Percentiles rank a stretch among this genome's conserved stretches.
These are phyloP conservation scores for Kingdonia uniflora DNA, from an alignment of 164 flowering plant genomes.

Conservation along the genomic window DNA sequence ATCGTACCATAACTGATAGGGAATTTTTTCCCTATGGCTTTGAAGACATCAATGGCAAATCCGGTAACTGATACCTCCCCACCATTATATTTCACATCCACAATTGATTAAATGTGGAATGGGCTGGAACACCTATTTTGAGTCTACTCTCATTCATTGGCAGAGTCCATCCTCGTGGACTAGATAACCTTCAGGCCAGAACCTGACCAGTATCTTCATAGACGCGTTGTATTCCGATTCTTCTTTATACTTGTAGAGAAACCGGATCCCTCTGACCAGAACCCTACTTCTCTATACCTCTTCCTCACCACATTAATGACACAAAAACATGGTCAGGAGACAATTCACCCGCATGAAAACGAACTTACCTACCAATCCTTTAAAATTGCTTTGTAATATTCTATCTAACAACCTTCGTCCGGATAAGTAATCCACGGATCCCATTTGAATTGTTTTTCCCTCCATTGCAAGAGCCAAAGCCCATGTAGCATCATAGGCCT, in stretches of 20 bases:
- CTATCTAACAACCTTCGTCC: constrained; percentile 4
- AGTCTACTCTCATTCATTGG: constrained; percentile 10
- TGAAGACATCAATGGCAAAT: constrained; percentile 15
- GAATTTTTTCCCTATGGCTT: constrained; percentile 8
- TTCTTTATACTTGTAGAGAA: constrained; percentile 13
- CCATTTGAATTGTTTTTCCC: background rate
- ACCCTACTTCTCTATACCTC: constrained; percentile 24
- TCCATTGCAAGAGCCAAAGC: constrained; percentile 14
- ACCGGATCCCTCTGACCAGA: constrained; percentile 19
- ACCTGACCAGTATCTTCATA: constrained; percentile 13
- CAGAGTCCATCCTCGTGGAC: constrained; percentile 27
- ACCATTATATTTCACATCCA: constrained; percentile 5
- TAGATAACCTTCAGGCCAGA: constrained; percentile 26
- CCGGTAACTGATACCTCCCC: constrained; percentile 5
- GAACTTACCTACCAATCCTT: constrained; percentile 17
- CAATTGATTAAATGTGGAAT: constrained; percentile 10
- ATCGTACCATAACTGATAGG: constrained; percentile 10
- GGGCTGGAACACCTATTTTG: constrained; percentile 16
- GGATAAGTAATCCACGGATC: background rate
- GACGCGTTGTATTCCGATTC: constrained; percentile 5
- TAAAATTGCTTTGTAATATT: constrained; percentile 1
- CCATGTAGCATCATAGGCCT: constrained; percentile 29
- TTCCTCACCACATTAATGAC: constrained; percentile 25
- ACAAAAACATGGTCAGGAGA: constrained; percentile 9
- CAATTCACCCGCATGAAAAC: constrained; percentile 9